Conservation (phyloP, 371 early-diverging fungal genomes). For the Conidiobolus incongruus region DNA sequence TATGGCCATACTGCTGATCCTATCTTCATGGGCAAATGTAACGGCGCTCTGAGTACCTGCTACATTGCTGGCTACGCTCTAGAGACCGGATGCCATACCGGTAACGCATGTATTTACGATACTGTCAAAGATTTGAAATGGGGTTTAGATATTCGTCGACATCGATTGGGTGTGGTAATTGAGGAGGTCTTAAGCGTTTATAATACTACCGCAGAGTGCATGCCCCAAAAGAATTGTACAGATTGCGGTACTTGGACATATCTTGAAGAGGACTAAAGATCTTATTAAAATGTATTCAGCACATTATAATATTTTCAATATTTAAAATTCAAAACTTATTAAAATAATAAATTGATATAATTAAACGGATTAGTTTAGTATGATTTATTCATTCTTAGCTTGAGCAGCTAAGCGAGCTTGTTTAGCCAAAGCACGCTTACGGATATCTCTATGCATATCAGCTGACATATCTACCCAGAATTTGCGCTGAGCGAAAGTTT, state of each 20-base stretch:
- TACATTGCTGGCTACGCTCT: slow-evolving; percentile 81
- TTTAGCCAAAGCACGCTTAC: slow-evolving; percentile 50
- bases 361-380: no score
- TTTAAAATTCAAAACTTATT: no score
- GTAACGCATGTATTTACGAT: slow-evolving; percentile 37
- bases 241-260: slow-evolving; percentile 2
- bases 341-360: no score
- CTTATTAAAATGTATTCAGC: no score
- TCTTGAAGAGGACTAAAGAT: no score
- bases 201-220: slow-evolving; percentile 27
- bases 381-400: no score
- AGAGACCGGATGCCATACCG: slow-evolving; percentile 42
- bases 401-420: slow-evolving; percentile 28
- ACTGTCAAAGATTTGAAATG: slow-evolving; percentile 37
- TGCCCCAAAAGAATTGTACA: background rate
- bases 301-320: no score
- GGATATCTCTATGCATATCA: slow-evolving; percentile 35
- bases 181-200: slow-evolving; percentile 39
- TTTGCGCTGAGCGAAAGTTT: slow-evolving; percentile 39
- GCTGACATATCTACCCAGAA: slow-evolving; percentile 15
- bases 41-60: slow-evolving; percentile 54
- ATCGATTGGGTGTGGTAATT: slow-evolving; percentile 59
- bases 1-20: slow-evolving; percentile 87
- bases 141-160: slow-evolving; percentile 50
- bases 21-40: slow-evolving; percentile 74